phyloP scores from a whole-genome alignment of 106 monocot species.

The Dioscorea alata region DNA sequence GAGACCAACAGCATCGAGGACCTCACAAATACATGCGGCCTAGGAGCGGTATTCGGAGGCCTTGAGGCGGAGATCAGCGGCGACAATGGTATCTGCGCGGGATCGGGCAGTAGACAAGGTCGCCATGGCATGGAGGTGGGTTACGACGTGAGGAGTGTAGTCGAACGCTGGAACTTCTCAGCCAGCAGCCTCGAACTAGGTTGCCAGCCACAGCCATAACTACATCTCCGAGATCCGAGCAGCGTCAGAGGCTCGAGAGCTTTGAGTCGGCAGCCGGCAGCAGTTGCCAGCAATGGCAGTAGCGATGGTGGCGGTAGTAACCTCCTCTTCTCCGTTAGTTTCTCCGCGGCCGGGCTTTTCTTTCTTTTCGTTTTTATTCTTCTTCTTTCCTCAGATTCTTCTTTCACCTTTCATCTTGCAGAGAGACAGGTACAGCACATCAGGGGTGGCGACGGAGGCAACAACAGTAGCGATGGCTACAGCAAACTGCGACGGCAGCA shows the following conservation, averaged over 20 bases:
- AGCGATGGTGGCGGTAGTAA: no score
- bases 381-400: no score
- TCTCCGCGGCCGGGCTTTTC: no score
- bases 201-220: conserved; percentile 53
- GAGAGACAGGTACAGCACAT: no score
- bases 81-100: conserved; percentile 59
- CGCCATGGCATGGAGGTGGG: conserved; percentile 62
- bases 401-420: no score
- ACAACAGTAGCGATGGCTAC: no score
- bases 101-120: conserved; percentile 63
- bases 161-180: conserved; percentile 65
- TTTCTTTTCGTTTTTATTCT: no score
- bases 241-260: conserved; percentile 46
- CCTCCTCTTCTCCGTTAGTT: no score
- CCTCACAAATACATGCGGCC: conserved; percentile 71
- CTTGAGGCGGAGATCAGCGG: conserved; percentile 63
- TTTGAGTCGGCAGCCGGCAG: no score
- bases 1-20: conserved; percentile 63
- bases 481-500: no score
- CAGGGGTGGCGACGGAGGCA: no score
- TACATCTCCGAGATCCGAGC: conserved; percentile 53
- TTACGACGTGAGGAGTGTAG: conserved; percentile 57
- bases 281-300: no score
- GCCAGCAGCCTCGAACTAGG: conserved; percentile 64
- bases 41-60: conserved; percentile 67